Base-by-base conservation (phyloP, 2,329 filamentous ascomycete genomes). In the Ophiostoma novo-ulmi region DNA sequence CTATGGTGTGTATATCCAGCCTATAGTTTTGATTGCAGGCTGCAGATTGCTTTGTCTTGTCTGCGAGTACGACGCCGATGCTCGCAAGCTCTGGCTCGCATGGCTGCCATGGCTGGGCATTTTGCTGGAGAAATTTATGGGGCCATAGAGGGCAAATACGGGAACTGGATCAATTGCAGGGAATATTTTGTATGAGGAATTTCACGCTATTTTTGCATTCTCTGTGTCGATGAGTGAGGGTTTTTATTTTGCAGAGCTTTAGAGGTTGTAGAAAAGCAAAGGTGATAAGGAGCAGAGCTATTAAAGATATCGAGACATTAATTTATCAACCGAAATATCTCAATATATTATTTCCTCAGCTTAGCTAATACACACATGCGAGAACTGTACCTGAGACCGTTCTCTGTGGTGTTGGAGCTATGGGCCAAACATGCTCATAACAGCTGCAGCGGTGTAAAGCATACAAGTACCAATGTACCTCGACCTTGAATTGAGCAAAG, bases 121-220 rank as follows among this genome's bases (percentile, higher is more conserved):
- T 52, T 38, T 55, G 68, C 58, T 69, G 55, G 58, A 22, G 36
- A 69, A n/a, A 58, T 55, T 22, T 67, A 64, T 69, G 67, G 67
- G 66, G 31, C 38, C 58, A 20, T 41, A 7, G n/a, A 64, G 20
- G 64, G 52, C n/a, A 67, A 48, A 66, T n/a, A 36, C 61, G 61
- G 61, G 61, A 64, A 38, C 61, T 36, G 61, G 61, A 36, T 36
- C 11, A 36, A 38, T 38, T n/a, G 61, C 61, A 64, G 61, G 61
- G 35, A 6, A 64, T 38, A 22, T 39, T 64, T 64, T 64, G 35
- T 38, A 64, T 38, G 61, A 64, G 31, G 14, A 64, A 64, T n/a
- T 64, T 26, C 52, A 64, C 61, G 61, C 61, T 64, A 63, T 35
- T 63, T 52, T 63, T 17, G 44, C 44, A 48, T 48, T 5, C 13